Evolutionary conservation across 306 rosid genomes (phyloP), one percentile per base, ranked within the genome.

Genomic region (Abrus pulchellus): DNA sequence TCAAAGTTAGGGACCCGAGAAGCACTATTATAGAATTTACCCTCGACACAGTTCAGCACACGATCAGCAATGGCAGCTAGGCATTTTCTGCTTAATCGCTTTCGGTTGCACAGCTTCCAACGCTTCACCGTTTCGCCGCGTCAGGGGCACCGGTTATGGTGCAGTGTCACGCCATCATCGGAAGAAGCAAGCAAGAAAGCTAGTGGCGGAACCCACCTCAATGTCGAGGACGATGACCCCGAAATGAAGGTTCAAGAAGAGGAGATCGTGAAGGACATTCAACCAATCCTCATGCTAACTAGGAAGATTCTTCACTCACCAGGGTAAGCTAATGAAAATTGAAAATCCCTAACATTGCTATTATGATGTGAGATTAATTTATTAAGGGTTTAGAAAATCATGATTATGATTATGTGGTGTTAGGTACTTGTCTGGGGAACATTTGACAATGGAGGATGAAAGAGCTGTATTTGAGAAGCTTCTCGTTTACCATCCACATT

Each of bases 401-500:
- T 3, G 65, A 11, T 36, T 68, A n/a, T 48, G 12, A 34, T 45
- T 53, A 50, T 57, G 12, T 55, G 63, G 11, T 53, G 20, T 56
- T 45, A 93, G 97, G 91, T 88, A 93, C 83, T 43, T 54, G 85
- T 89, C 90, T 57, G 94, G 94, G 54, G 91, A 84, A 60, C 78
- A 49, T 9, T 48, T 93, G 33, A 77, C 81, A 14, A 33, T 14
- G 4, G 93, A 88, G 83, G 93, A 90, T 54, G 90, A 93, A 86
- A 89, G 81, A 77, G 71, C 73, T 63, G 88, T 89, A 40, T 87
- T 65, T 44, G 91, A 89, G 56, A 88, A 78, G 75, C 88, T 93
- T 79, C 92, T 91, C 30, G 83, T 86, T 14, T 78, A 86, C 79
- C 93, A 91, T 89, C 97, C 94, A 1, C 80, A 86, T 40, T 85